Evolutionary conservation across 2,329 filamentous ascomycete species (phyloP).

Genomic region (Nigrograna mackinnonii): DNA sequence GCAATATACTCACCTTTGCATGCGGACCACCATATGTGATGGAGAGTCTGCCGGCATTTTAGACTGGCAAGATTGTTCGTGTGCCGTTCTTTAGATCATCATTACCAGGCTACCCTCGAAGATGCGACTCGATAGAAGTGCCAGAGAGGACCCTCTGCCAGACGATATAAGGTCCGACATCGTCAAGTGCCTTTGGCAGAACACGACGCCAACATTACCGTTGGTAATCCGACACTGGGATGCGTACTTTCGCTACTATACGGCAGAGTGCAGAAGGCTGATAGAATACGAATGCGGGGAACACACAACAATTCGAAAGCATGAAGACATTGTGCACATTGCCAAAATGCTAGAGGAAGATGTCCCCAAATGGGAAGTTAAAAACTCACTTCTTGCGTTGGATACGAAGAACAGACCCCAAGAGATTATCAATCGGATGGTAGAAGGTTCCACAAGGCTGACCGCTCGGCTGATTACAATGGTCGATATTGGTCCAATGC

Average conservation of each 20-base stretch:
- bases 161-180: background rate
- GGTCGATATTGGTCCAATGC: constrained; percentile 17
- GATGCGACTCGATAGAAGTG: too few relatives aligned
- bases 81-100: too few relatives aligned
- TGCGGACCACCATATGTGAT: too few relatives aligned
- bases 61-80: too few relatives aligned
- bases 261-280: background rate
- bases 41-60: too few relatives aligned
- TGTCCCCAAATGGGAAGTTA: constrained; percentile 6
- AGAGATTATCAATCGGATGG: constrained; percentile 10
- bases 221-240: background rate
- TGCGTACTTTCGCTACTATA: background rate
- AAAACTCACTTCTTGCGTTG: constrained; percentile 5
- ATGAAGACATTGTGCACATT: constrained; percentile 21
- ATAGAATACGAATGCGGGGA: constrained; percentile 14
- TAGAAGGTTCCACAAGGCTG: constrained; percentile 17
- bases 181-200: background rate
- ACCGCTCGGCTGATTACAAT: constrained; percentile 15
- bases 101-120: too few relatives aligned
- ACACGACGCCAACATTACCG: background rate
- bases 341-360: constrained; percentile 7
- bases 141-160: background rate
- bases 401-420: constrained; percentile 6
- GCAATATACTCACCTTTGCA: too few relatives aligned
- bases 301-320: constrained; percentile 14